Evolutionary conservation across 2,329 filamentous ascomycete species (phyloP), one percentile per base, ranked within the genome.

Genomic region (Colletotrichum destructivum): DNA sequence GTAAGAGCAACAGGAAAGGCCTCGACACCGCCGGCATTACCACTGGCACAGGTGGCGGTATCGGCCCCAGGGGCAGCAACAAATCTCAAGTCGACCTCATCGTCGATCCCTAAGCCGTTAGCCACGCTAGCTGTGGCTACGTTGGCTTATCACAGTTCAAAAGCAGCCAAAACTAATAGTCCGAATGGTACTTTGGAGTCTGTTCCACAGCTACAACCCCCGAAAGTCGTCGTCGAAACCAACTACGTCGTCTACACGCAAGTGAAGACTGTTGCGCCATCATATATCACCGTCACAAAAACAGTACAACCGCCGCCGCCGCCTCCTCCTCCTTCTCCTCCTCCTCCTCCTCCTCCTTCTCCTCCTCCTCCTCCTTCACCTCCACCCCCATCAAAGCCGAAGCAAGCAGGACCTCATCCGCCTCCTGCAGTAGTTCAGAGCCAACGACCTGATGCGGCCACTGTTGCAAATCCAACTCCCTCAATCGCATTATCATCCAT

Each of bases 211-310:
- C 35, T 49, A 44, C 49, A 54, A 21, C 65, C 52, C 31, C 65
- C 65, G 2, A 31, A 63, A 60, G 52, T 71, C 46, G 60, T 71
- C 35, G 8, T 71, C 38, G 69, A 71, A 40, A 71, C 69, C 7
- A 47, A 69, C 21, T 69, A 57, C 21, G 55, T 71, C 40, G 13
- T 55, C 16, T 54, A 59, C 23, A 71, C 65, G 8, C 44, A 55
- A 23, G 3, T 69, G 4, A 59, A 42, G 54, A 63, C 69, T 4
- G 44, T 49, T 21, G n/a, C 59, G 6, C 65, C 69, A 4, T 18
- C 40, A 5, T 42, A 59, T 5, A 47, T 71, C 13, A 69, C 65
- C n/a, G 52, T 71, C 26, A 71, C 54, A 31, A 46, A 60, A 47
- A 71, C 65, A n/a, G 9, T 63, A 63, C 38, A 13, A 5, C 56